phyloP scores from a whole-genome alignment of 371 early-diverging fungal species.

The Lichtheimia ramosa region DNA sequence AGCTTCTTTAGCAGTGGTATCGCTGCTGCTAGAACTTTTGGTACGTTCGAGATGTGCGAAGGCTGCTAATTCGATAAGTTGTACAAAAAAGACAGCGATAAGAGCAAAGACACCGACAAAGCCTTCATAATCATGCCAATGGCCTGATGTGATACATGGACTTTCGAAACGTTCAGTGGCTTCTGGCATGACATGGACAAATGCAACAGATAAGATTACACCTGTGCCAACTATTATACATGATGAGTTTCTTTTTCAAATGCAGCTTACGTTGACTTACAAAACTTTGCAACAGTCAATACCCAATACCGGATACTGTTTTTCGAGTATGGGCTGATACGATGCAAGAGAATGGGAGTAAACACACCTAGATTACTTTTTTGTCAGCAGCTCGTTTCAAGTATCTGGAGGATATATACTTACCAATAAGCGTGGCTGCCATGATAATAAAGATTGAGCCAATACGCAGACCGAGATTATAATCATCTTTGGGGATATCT shows the following conservation, averaged over 20 bases:
- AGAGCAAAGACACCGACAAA: slow-evolving; percentile 50
- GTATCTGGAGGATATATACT: not conserved
- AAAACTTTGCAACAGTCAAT: slow-evolving; percentile 44
- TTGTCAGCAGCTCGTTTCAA: not conserved
- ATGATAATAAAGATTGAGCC: slow-evolving; percentile 34
- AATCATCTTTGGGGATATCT: slow-evolving; percentile 22
- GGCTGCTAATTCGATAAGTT: slow-evolving; percentile 37
- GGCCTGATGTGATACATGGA: slow-evolving; percentile 34
- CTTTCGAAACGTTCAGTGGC: slow-evolving; percentile 39
- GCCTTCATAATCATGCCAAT: slow-evolving; percentile 37
- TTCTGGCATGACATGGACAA: slow-evolving; percentile 49
- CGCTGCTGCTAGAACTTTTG: not conserved
- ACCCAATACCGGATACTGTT: slow-evolving; percentile 34
- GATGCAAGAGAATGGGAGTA: slow-evolving; percentile 35
- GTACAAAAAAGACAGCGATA: slow-evolving; percentile 44
- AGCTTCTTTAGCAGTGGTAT: not conserved
- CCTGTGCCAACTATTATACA: slow-evolving; percentile 40
- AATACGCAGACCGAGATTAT: slow-evolving; percentile 32
- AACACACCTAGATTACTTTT: slow-evolving; percentile 19
- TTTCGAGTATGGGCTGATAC: slow-evolving; percentile 25
- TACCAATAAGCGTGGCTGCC: slow-evolving; percentile 21
- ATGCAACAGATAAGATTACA: slow-evolving; percentile 48
- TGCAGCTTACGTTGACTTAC: slow-evolving; percentile 20
- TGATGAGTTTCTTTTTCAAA: not conserved
- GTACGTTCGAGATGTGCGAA: slow-evolving; percentile 21